Evolutionary conservation across 495 filamentous ascomycete genomes (phyloP).

Genomic region (Lasiosphaeria hispida): DNA sequence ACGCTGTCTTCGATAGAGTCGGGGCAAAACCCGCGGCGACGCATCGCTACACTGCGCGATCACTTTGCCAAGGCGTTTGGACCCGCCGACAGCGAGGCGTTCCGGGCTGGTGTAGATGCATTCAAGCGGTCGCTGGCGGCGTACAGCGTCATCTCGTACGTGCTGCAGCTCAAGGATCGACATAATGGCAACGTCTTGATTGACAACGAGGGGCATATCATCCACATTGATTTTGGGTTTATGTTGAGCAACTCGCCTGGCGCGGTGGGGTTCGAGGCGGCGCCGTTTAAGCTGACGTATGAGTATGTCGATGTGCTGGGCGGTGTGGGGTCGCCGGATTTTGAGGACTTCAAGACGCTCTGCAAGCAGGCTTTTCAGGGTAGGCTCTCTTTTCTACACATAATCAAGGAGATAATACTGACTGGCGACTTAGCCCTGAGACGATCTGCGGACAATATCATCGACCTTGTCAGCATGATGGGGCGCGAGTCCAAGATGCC

Average conservation of each 20-base stretch:
- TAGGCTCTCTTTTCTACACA: conserved; percentile 27
- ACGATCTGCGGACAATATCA: conserved; percentile 66
- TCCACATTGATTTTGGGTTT: conserved; percentile 81
- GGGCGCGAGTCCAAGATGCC: conserved; percentile 73
- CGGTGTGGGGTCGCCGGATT: conserved; percentile 59
- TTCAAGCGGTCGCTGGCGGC: conserved; percentile 70
- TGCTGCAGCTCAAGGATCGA: conserved; percentile 75
- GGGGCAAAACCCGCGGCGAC: conserved; percentile 61
- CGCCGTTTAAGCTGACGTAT: conserved; percentile 74
- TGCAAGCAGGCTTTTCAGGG: conserved; percentile 76
- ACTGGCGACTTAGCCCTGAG: conserved; percentile 51
- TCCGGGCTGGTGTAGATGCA: conserved; percentile 62
- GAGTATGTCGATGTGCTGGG: conserved; percentile 77
- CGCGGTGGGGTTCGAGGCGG: conserved; percentile 72
- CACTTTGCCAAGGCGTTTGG: conserved; percentile 77
- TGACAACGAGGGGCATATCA: conserved; percentile 74
- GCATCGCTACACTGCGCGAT: conserved; percentile 70
- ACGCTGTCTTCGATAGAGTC: conserved; percentile 65
- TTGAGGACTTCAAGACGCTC: conserved; percentile 63
- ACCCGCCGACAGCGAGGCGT: conserved; percentile 56
- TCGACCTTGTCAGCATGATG: conserved; percentile 74
- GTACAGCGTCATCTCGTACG: conserved; percentile 73
- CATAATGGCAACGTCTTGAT: conserved; percentile 80
- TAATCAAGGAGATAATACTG: conserved; percentile 4
- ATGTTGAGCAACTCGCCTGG: conserved; percentile 80